Base-by-base conservation (phyloP, 331 rosid species). In the Dryas integrifolia region DNA sequence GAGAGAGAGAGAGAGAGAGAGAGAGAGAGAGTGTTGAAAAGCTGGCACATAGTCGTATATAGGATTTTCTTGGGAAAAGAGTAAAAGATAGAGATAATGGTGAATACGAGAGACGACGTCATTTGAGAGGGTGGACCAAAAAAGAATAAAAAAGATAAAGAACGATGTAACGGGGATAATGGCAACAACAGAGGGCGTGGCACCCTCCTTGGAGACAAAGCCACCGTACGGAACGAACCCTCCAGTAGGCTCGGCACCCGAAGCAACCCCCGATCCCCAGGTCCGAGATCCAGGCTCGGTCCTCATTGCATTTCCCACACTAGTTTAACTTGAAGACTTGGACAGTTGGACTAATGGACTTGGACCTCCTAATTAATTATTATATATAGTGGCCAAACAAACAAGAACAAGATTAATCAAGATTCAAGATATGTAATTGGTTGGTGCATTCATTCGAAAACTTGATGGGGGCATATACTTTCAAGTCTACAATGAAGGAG, bases 161-260 rank as follows among this genome's bases (percentile, higher is more conserved):
- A 41, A 38, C 52, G 14, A 62, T 39, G 38, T 40, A 53, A 80
- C 81, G 76, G 85, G 80, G 70, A 78, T 35, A 81, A 75, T 69
- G 86, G 85, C 95, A 79, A 76, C 88, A 85, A 79, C 89, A 58
- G 47, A 77, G 87, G 84, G 7, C 64, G 65, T 72, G 81, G 88
- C 79, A 81, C 81, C 95, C 88, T 69, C 61, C 56, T 50, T 9
- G 79, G 78, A 71, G 86, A 89, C 96, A 87, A 35, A 67, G 70
- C 69, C 72, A 24, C 72, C 58, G 46, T 70, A 67, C 35, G 45
- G 48, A 79, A 35, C 18, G 35, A 40, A 21, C 47, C 11, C 55
- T 50, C 52, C 58, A 41, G 49, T 10, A 43, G 67, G 67, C 21
- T 73, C 76, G 64, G 82, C 21, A 56, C 7, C 39, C 61, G 44